Percentiles rank a stretch among this genome's conserved stretches.
These are phyloP conservation scores for Penicillium digitatum DNA, from an alignment of 2,329 filamentous ascomycete genomes.

Conservation along the genomic window DNA sequence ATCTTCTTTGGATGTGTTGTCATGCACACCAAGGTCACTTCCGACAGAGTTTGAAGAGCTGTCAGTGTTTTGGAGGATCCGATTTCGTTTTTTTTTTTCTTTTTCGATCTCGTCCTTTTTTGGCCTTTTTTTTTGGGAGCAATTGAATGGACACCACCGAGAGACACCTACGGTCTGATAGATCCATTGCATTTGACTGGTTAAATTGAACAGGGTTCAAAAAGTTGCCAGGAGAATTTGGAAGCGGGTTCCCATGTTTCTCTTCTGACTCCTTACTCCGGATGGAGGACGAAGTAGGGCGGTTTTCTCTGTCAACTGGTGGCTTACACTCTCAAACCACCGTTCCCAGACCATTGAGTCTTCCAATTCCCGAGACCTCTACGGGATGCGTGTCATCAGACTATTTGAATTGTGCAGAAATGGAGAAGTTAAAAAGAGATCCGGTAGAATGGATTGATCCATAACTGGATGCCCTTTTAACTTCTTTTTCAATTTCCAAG, in stretches of 20 bases:
- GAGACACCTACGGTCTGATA: constrained; percentile 19
- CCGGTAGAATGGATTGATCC: not conserved
- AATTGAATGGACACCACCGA: constrained; percentile 11
- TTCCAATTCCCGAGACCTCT: not conserved
- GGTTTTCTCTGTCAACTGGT: not conserved
- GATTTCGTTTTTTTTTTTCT: not conserved
- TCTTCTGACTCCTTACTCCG: not conserved
- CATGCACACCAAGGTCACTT: not conserved
- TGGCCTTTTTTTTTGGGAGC: not conserved
- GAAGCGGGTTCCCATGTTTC: not conserved
- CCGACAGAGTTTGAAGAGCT: constrained; percentile 4
- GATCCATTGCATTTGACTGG: constrained; percentile 18
- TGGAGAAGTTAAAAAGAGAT: not conserved
- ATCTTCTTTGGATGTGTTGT: not conserved
- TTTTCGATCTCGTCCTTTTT: not conserved
- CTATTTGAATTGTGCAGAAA: constrained; percentile 9
- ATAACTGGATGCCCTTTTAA: not conserved
- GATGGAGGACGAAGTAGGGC: not conserved
- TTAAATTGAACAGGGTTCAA: not conserved
- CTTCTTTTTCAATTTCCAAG: not conserved
- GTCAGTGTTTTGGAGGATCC: constrained; percentile 1
- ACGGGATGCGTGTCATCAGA: constrained; percentile 22
- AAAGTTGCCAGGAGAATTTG: not conserved
- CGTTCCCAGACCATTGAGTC: constrained; percentile 11
- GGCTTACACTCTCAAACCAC: constrained; percentile 19